Percentiles rank a stretch among this genome's conserved stretches.
phyloP scores from a whole-genome alignment of 2,329 filamentous ascomycete species.

The Paramyrothecium roridum region DNA sequence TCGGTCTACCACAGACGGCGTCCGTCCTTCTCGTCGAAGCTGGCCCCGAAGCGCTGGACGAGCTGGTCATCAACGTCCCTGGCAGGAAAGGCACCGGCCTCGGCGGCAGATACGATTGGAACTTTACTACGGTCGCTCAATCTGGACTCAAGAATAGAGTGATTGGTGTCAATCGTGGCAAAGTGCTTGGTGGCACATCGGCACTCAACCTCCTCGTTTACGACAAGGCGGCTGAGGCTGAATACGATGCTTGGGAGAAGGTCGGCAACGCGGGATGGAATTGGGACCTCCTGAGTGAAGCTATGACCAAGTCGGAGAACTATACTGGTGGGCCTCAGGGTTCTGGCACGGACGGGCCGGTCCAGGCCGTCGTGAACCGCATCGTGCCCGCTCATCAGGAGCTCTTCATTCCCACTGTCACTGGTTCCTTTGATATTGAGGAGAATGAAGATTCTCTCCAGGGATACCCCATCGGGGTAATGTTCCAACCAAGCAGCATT shows the following conservation, averaged over 20 bases:
- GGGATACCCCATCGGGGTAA: conserved; percentile 44
- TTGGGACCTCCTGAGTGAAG: background rate
- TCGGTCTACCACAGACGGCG: background rate
- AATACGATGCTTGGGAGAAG: background rate
- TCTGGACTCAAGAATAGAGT: background rate
- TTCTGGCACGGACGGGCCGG: conserved; percentile 4
- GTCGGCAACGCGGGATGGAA: background rate
- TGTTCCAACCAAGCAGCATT: conserved; percentile 45
- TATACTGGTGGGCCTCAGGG: background rate
- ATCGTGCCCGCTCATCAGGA: conserved; percentile 38
- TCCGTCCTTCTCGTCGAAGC: background rate
- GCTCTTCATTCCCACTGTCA: conserved; percentile 39
- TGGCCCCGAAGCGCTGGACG: background rate
- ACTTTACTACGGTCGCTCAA: background rate
- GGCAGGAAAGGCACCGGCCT: background rate
- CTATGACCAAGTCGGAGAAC: background rate
- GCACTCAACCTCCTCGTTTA: background rate
- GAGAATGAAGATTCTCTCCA: conserved; percentile 38
- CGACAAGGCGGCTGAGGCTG: background rate
- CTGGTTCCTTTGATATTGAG: conserved; percentile 31
- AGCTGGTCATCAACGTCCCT: background rate
- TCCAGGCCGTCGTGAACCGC: conserved; percentile 31
- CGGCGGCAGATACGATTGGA: background rate
- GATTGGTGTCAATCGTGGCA: background rate
- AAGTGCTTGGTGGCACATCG: background rate